Percentiles rank a stretch among this genome's conserved stretches.
These are phyloP conservation scores for Kuraishia floccosa DNA, from an alignment of 805 yeast species.

Conservation along the genomic window DNA sequence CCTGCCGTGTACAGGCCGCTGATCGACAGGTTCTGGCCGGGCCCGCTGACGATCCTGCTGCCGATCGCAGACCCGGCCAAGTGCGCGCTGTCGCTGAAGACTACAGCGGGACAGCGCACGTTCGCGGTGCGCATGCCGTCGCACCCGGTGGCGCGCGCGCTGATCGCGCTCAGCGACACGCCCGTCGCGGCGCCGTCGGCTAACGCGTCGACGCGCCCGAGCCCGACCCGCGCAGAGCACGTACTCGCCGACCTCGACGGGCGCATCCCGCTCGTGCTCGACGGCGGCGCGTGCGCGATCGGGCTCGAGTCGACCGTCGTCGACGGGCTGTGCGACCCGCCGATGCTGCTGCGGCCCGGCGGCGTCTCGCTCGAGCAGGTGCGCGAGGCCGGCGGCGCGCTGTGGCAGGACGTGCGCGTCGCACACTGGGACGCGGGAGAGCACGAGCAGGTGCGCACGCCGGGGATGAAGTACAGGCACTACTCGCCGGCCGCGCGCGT, in stretches of 20 bases:
- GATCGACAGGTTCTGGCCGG: constrained; percentile 82
- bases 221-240: constrained; percentile 84
- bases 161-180: constrained; percentile 71
- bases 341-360: constrained; percentile 87
- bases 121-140: constrained; percentile 88
- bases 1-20: constrained; percentile 62
- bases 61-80: constrained; percentile 36
- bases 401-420: constrained; percentile 53
- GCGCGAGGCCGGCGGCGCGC: constrained; percentile 46
- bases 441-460: constrained; percentile 71
- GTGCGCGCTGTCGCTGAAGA: constrained; percentile 56
- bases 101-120: constrained; percentile 82
- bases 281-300: constrained; percentile 82
- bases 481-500: constrained; percentile 89
- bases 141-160: constrained; percentile 82
- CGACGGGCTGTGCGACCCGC: constrained; percentile 80
- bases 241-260: constrained; percentile 74
- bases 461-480: constrained; percentile 97
- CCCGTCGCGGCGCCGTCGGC: constrained; percentile 98
- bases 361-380: constrained; percentile 82
- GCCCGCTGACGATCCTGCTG: constrained; percentile 80
- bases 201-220: constrained; percentile 89
- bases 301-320: constrained; percentile 94
- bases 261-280: constrained; percentile 72
- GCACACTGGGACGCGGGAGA: constrained; percentile 59